These are phyloP conservation scores for Saturnispora bothae DNA, from an alignment of 805 yeast genomes.

Conservation along the genomic window DNA sequence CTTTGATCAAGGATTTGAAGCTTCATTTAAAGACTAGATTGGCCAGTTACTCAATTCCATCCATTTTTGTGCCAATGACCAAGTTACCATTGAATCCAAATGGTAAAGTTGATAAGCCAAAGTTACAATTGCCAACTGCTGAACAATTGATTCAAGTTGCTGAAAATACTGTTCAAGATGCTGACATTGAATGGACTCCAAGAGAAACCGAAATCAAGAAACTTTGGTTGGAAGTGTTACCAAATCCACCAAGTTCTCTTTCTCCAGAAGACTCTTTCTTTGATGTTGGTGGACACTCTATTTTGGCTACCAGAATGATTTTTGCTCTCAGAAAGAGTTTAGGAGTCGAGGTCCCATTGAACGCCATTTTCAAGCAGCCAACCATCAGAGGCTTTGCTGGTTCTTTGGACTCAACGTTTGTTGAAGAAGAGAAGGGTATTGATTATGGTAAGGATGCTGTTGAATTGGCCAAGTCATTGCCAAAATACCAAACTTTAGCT, in stretches of 20 bases:
- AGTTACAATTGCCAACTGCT: constrained; percentile 86
- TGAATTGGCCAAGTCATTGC: constrained; percentile 30
- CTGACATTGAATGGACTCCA: constrained; percentile 46
- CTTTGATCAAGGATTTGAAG: constrained; percentile 71
- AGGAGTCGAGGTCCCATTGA: constrained; percentile 76
- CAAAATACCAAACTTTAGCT: constrained; percentile 38
- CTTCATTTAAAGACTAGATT: constrained; percentile 77
- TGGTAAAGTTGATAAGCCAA: constrained; percentile 97
- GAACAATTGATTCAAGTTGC: constrained; percentile 77
- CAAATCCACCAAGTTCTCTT: constrained; percentile 71
- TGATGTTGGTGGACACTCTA: constrained; percentile 97
- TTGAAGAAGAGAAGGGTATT: constrained; percentile 17
- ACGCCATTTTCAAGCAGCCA: constrained; percentile 82
- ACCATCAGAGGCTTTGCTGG: constrained; percentile 70
- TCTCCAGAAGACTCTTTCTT: constrained; percentile 82
- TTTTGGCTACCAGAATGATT: constrained; percentile 93
- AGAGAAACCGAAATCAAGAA: constrained; percentile 64
- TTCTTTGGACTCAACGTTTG: constrained; percentile 46
- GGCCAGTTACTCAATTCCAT: constrained; percentile 89
- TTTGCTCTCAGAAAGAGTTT: constrained; percentile 77
- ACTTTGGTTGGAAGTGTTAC: constrained; percentile 78
- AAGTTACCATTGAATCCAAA: constrained; percentile 92
- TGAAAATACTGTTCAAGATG: constrained; percentile 30
- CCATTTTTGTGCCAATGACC: constrained; percentile 77
- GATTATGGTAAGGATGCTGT: constrained; percentile 72